phyloP scores from a whole-genome alignment of 2,329 filamentous ascomycete species.

The Penicillium sp. region DNA sequence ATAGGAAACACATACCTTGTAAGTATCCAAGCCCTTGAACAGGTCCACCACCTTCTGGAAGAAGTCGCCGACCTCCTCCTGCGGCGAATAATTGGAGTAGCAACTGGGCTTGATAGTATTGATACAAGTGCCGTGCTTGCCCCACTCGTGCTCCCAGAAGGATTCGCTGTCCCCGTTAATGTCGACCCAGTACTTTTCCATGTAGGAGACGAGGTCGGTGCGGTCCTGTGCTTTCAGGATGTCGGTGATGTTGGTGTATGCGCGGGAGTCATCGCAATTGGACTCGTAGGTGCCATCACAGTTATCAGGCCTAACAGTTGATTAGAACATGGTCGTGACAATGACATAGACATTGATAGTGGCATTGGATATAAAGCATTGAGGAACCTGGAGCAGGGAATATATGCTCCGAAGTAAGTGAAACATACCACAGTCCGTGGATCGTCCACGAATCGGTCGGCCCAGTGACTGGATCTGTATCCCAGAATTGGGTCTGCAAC shows the following conservation, averaged over 20 bases:
- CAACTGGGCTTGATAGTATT: slow-evolving; percentile 68
- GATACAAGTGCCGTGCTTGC: slow-evolving; percentile 73
- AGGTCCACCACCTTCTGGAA: slow-evolving; percentile 60
- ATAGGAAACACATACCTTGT: slow-evolving; percentile 43
- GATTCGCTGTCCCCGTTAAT: slow-evolving; percentile 58
- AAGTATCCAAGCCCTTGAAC: slow-evolving; percentile 61
- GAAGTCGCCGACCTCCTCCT: slow-evolving; percentile 63
- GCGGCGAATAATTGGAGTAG: slow-evolving; percentile 61
- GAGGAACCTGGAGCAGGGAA: too few species aligned
- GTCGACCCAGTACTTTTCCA: slow-evolving; percentile 66
- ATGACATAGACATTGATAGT: too few species aligned
- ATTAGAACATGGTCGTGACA: not conserved
- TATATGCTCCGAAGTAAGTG: not conserved
- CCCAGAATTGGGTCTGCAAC: slow-evolving; percentile 66
- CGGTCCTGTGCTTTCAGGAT: slow-evolving; percentile 58
- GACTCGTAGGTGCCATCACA: slow-evolving; percentile 63
- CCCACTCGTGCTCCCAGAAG: slow-evolving; percentile 74
- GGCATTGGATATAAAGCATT: too few species aligned
- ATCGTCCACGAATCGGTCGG: slow-evolving; percentile 62
- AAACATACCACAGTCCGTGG: slow-evolving; percentile 57
- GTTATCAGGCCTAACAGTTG: slow-evolving; percentile 48
- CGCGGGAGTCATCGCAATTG: slow-evolving; percentile 59
- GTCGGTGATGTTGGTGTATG: slow-evolving; percentile 61
- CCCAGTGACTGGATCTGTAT: slow-evolving; percentile 58
- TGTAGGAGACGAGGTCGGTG: slow-evolving; percentile 58